A percentile compares a stretch with the other conserved stretches of the same genome.
Evolutionary conservation across 257 asterid genomes (phyloP).

Genomic region (Penstemon eatonii): DNA sequence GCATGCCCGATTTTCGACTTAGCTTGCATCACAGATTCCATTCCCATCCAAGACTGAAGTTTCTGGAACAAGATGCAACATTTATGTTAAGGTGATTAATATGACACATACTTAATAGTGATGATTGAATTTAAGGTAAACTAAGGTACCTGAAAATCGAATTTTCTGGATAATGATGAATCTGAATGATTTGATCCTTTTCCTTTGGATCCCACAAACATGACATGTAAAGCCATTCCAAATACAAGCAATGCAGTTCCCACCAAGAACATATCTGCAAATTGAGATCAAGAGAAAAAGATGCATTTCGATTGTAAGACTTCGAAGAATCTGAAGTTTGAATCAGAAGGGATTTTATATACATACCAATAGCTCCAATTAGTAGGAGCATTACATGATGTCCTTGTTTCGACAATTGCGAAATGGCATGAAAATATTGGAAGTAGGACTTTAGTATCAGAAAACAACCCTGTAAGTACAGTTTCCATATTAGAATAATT

Average conservation of each 20-base stretch:
- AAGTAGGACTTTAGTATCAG: slow-evolving; percentile 51
- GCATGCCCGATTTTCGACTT: slow-evolving; percentile 85
- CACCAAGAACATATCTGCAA: slow-evolving; percentile 75
- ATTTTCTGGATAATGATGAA: slow-evolving; percentile 29
- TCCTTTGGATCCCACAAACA: slow-evolving; percentile 60
- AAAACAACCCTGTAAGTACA: slow-evolving; percentile 63
- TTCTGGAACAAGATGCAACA: slow-evolving; percentile 35
- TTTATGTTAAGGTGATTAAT: too few relatives aligned
- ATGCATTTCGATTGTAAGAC: background rate
- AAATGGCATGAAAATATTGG: slow-evolving; percentile 53
- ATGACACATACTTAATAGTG: background rate
- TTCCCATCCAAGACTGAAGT: slow-evolving; percentile 51
- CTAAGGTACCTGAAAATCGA: slow-evolving; percentile 34
- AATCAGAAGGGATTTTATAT: background rate
- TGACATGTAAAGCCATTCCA: slow-evolving; percentile 61
- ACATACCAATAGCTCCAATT: slow-evolving; percentile 73
- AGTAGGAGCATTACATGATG: slow-evolving; percentile 51
- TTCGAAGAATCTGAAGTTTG: background rate
- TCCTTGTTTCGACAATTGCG: slow-evolving; percentile 44
- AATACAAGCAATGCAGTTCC: slow-evolving; percentile 81
- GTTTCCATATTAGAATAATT: background rate
- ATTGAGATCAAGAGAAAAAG: background rate
- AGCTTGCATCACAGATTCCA: slow-evolving; percentile 60
- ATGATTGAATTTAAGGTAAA: background rate
- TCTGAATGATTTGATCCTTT: slow-evolving; percentile 23